Conservation (phyloP, 805 yeast genomes). For the Candida sonorensis region DNA sequence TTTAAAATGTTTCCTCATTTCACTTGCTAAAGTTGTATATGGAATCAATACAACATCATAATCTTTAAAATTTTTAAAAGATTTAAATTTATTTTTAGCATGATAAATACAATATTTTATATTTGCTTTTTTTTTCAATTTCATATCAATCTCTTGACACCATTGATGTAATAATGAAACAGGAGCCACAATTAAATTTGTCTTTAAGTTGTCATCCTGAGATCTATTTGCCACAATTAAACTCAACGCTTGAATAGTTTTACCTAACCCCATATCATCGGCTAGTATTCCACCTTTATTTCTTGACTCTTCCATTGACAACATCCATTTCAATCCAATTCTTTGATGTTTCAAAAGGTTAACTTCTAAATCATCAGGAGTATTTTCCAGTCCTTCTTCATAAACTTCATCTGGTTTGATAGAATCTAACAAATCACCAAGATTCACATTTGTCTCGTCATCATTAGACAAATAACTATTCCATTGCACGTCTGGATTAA, state of each 20-base stretch:
- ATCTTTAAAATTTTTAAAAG: constrained; percentile 39
- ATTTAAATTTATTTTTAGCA: constrained; percentile 32
- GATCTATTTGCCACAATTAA: constrained; percentile 44
- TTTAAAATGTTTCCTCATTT: constrained; percentile 59
- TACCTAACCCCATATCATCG: constrained; percentile 82
- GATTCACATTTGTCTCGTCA: no score
- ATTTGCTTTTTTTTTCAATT: constrained; percentile 41
- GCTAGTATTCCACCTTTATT: constrained; percentile 66
- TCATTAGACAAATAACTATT: constrained; percentile 6
- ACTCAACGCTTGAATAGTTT: constrained; percentile 64
- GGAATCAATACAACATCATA: constrained; percentile 78
- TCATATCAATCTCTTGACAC: constrained; percentile 67
- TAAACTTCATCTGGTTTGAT: constrained; percentile 45
- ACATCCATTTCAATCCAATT: constrained; percentile 77
- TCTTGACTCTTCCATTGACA: constrained; percentile 54
- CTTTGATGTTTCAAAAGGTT: constrained; percentile 59
- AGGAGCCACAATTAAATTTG: constrained; percentile 82
- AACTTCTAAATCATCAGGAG: constrained; percentile 61
- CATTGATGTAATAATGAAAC: constrained; percentile 83
- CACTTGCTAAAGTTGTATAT: constrained; percentile 72
- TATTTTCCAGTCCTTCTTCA: constrained; percentile 44
- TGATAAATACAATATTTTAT: constrained; percentile 59
- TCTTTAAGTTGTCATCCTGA: constrained; percentile 29
- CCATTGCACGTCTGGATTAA: not conserved
- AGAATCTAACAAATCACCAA: constrained; percentile 37